phyloP scores from a whole-genome alignment of 108 stramenopile genomes.

The Stephanodiscus triporus region DNA sequence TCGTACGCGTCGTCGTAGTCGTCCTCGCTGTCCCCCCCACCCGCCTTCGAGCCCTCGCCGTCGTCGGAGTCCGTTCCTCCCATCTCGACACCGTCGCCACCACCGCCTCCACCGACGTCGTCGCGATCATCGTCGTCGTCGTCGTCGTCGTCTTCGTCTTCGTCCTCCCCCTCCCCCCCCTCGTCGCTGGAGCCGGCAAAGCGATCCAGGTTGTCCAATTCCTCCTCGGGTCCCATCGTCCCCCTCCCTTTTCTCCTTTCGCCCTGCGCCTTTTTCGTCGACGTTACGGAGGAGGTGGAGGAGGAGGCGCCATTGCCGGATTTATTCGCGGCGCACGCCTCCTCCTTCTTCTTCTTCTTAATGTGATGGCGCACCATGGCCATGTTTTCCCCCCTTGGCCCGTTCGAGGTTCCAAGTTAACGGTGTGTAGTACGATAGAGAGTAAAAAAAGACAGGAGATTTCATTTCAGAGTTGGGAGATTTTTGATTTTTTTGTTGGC shows the following conservation, averaged over 20 bases:
- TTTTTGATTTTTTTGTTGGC: too few relatives aligned
- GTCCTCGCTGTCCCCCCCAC: slow-evolving; percentile 14
- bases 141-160: slow-evolving; percentile 18
- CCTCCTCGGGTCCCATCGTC: slow-evolving; percentile 16
- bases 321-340: slow-evolving; percentile 59
- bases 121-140: slow-evolving; percentile 25
- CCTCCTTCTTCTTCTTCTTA: slow-evolving; percentile 44
- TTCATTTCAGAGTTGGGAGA: too few relatives aligned
- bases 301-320: slow-evolving; percentile 37
- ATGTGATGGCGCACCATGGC: slow-evolving; percentile 44
- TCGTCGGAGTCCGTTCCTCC: slow-evolving; percentile 11
- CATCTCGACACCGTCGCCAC: not conserved
- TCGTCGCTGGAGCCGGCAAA: slow-evolving; percentile 90
- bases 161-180: slow-evolving; percentile 47
- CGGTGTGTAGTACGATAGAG: too few relatives aligned
- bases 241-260: not conserved
- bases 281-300: slow-evolving; percentile 1
- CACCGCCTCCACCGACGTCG: too few relatives aligned
- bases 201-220: slow-evolving; percentile 64
- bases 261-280: slow-evolving; percentile 4
- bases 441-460: too few relatives aligned
- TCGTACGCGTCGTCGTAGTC: slow-evolving; percentile 35
- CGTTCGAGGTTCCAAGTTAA: too few relatives aligned
- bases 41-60: slow-evolving; percentile 12
- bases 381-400: too few relatives aligned